phyloP scores from a whole-genome alignment of 805 yeast species.

The Starmerella sp. region DNA sequence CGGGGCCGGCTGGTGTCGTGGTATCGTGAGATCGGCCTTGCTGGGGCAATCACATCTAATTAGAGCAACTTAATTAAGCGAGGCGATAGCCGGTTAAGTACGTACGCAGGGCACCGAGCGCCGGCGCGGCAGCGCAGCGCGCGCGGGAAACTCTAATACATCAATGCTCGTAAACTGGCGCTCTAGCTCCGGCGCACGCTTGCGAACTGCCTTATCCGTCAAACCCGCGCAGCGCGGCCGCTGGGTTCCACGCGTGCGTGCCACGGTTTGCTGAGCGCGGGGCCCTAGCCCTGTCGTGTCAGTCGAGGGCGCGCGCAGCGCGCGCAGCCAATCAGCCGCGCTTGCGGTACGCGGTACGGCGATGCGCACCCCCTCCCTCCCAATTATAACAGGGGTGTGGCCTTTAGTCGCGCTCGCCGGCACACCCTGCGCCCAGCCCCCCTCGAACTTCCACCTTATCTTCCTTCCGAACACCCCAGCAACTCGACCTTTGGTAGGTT shows the following conservation, averaged over 20 bases:
- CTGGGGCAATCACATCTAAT: no score
- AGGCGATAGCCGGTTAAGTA: no score
- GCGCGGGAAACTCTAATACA: no score
- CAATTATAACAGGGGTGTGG: not conserved
- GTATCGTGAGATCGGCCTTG: no score
- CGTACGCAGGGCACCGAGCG: no score
- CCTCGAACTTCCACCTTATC: conserved; percentile 5
- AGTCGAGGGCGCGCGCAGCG: not conserved
- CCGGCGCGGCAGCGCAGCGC: no score
- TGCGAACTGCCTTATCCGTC: not conserved
- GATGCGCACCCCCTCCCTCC: not conserved
- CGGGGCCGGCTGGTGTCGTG: no score
- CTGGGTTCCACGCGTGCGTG: not conserved
- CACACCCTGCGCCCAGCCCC: conserved; percentile 6
- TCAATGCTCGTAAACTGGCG: no score
- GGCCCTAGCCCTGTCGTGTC: conserved; percentile 2
- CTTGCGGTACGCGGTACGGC: conserved; percentile 4
- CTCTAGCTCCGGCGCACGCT: no score
- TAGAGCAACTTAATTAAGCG: no score
- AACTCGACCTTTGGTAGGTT: not conserved
- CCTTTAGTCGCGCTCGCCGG: not conserved
- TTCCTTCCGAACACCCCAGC: conserved; percentile 1
- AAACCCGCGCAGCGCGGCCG: not conserved
- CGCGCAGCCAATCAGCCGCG: conserved; percentile 4
- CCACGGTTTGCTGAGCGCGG: not conserved